Percentiles rank a stretch among this genome's conserved stretches.
Conservation (phyloP, 2,329 filamentous ascomycete genomes). For the Pseudocercospora crystallina region DNA sequence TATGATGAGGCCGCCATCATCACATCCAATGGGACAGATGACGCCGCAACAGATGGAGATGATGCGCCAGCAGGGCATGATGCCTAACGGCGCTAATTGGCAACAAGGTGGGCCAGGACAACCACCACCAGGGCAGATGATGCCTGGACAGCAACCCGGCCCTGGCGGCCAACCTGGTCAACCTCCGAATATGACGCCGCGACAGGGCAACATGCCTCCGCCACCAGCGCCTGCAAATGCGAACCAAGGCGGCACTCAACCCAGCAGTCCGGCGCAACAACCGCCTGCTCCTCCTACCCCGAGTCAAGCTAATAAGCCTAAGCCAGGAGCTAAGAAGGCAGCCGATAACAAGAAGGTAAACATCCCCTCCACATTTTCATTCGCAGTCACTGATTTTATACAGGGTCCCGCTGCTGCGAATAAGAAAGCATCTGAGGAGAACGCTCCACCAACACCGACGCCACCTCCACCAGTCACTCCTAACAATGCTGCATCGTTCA, state of each 20-base stretch:
- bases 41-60: constrained; percentile 55
- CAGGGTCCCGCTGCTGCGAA: constrained; percentile 35
- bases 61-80: constrained; percentile 32
- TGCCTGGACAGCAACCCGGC: constrained; percentile 43
- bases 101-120: constrained; percentile 39
- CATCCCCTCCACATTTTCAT: not conserved
- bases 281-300: constrained; percentile 70
- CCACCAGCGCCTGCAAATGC: constrained; percentile 48
- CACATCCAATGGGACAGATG: constrained; percentile 55
- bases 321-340: constrained; percentile 69
- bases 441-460: constrained; percentile 47
- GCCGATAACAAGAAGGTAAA: constrained; percentile 51
- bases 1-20: constrained; percentile 53
- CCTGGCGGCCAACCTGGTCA: constrained; percentile 51
- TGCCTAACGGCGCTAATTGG: constrained; percentile 32
- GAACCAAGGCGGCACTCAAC: constrained; percentile 43
- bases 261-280: constrained; percentile 47
- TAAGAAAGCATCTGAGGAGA: constrained; percentile 42
- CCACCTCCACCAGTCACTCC: constrained; percentile 51
- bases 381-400: not conserved
- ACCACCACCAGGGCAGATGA: constrained; percentile 37
- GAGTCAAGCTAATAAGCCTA: constrained; percentile 68
- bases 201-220: constrained; percentile 62
- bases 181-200: constrained; percentile 65
- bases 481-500: constrained; percentile 39